Conservation (phyloP, 495 filamentous ascomycete species). For the Daldinia decipiens region DNA sequence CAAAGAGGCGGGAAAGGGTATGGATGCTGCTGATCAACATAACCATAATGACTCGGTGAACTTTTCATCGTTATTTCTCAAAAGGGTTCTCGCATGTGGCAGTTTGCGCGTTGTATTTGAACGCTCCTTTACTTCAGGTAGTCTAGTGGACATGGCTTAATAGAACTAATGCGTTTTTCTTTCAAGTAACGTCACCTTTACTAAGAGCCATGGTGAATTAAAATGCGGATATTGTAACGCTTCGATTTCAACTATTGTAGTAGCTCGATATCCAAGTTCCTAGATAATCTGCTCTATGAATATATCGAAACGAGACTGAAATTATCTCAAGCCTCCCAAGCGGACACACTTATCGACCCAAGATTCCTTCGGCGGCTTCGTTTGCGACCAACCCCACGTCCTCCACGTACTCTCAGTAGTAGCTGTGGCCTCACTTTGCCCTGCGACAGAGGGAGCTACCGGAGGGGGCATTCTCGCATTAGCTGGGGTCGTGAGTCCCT, state of each 20-base stretch:
- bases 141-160: not conserved
- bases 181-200: not conserved
- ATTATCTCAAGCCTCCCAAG: constrained; percentile 28
- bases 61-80: not conserved
- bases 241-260: constrained; percentile 4
- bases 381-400: constrained; percentile 40
- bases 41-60: not conserved
- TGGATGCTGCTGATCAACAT: not conserved
- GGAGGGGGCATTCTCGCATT: constrained; percentile 33
- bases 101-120: not conserved
- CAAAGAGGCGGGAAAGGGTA: not conserved
- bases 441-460: constrained; percentile 36
- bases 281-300: constrained; percentile 9
- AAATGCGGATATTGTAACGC: not conserved
- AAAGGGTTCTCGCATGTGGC: not conserved
- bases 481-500: constrained; percentile 16
- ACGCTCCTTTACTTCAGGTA: not conserved
- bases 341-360: constrained; percentile 39
- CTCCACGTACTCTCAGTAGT: constrained; percentile 41
- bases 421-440: constrained; percentile 27
- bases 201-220: not conserved
- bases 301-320: not conserved
- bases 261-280: constrained; percentile 11
- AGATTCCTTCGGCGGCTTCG: constrained; percentile 25
- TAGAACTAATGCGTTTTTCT: not conserved